Conservation (phyloP, 2,329 filamentous ascomycete genomes). For the Penicillium sp. region DNA sequence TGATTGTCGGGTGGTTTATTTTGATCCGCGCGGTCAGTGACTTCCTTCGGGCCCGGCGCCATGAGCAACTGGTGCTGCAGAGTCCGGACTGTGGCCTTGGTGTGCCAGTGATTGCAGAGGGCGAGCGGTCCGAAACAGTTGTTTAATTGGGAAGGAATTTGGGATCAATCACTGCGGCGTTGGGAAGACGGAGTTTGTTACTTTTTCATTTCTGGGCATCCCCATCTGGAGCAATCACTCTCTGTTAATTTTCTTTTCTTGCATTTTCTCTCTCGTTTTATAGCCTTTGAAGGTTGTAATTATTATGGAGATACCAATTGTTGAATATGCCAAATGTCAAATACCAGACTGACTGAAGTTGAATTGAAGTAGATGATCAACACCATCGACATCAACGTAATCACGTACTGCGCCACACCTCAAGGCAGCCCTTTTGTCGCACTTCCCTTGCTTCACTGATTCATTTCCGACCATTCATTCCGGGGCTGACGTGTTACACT, state of each 20-base stretch:
- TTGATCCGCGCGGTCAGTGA: constrained; percentile 90
- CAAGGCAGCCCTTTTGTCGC: constrained; percentile 16
- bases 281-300: constrained; percentile 11
- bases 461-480: background rate
- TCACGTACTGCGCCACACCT: constrained; percentile 23
- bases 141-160: constrained; percentile 50
- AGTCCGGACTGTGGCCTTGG: constrained; percentile 84
- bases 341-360: background rate
- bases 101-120: constrained; percentile 79
- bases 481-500: constrained; percentile 4
- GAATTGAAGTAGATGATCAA: constrained; percentile 3
- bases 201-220: constrained; percentile 13
- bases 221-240: constrained; percentile 16
- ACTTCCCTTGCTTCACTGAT: constrained; percentile 13
- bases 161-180: constrained; percentile 12
- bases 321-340: constrained; percentile 8
- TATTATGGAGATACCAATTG: constrained; percentile 26
- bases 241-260: constrained; percentile 5
- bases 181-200: constrained; percentile 13
- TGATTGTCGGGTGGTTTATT: constrained; percentile 98
- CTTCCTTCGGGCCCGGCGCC: constrained; percentile 78
- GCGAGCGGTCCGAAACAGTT: constrained; percentile 71
- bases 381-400: constrained; percentile 5
- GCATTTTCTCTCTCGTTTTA: constrained; percentile 1
- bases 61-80: constrained; percentile 88